Evolutionary conservation across 768 basidiomycete species (phyloP).

Genomic region (Pleurotus cornucopiae): DNA sequence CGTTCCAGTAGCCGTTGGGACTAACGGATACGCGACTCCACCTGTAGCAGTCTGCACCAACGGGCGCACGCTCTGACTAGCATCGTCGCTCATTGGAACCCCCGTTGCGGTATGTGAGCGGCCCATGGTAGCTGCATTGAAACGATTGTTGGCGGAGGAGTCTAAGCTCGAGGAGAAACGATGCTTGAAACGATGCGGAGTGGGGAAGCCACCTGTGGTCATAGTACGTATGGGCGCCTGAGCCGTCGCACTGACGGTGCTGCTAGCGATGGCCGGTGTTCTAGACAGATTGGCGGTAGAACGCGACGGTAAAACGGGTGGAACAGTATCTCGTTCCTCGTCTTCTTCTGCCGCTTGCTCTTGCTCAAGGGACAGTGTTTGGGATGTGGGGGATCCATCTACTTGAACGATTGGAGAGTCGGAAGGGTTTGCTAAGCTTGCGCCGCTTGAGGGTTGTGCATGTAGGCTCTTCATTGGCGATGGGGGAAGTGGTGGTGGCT

Average conservation of each 20-base stretch:
- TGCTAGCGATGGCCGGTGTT: background rate
- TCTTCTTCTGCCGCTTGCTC: slow-evolving; percentile 8
- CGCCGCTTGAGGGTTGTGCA: slow-evolving; percentile 21
- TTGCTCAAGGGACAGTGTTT: background rate
- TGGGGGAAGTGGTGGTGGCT: slow-evolving; percentile 15
- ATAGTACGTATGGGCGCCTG: background rate
- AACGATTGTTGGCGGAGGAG: slow-evolving; percentile 5
- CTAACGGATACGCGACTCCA: slow-evolving; percentile 23
- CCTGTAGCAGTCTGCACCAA: slow-evolving; percentile 20
- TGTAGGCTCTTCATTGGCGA: slow-evolving; percentile 16
- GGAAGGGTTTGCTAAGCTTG: slow-evolving; percentile 16
- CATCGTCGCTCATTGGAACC: slow-evolving; percentile 12
- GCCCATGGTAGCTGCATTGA: slow-evolving; percentile 8
- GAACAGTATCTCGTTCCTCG: slow-evolving; percentile 6
- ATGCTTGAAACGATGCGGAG: background rate
- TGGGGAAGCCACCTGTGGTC: background rate
- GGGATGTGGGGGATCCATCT: background rate
- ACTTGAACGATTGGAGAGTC: slow-evolving; percentile 17
- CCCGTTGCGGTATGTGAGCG: slow-evolving; percentile 12
- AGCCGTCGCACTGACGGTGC: background rate
- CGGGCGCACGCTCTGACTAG: slow-evolving; percentile 18
- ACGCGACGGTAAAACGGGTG: background rate
- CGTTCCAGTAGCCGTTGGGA: slow-evolving; percentile 53
- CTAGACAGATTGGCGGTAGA: background rate
- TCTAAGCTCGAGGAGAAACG: slow-evolving; percentile 5